A percentile compares a stretch with the other conserved stretches of the same genome.
These are phyloP conservation scores for Citrullus amarus DNA, from an alignment of 306 rosid species.

Conservation along the genomic window DNA sequence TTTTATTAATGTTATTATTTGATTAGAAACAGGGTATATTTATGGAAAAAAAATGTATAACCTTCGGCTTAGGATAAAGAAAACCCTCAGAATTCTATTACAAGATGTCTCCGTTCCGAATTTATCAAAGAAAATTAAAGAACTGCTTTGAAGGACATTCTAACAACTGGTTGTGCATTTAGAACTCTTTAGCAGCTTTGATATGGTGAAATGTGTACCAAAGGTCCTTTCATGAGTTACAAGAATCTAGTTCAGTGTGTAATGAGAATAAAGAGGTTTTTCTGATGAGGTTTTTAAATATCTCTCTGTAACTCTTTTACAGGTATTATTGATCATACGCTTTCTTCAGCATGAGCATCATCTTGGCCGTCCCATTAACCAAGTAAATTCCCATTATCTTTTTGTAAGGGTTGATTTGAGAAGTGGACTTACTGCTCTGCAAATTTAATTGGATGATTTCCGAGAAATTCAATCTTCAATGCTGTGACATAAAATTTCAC, in stretches of 20 bases:
- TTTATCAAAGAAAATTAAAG: neutral
- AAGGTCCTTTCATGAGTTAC: neutral
- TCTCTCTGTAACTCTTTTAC: conserved; percentile 10
- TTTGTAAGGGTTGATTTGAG: neutral
- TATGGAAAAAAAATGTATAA: neutral
- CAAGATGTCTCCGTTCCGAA: neutral
- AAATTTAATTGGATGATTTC: neutral
- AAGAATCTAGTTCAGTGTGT: neutral
- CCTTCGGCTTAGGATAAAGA: neutral
- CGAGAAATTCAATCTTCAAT: neutral
- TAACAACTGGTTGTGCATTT: neutral
- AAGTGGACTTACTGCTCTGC: neutral
- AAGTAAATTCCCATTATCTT: conserved; percentile 31
- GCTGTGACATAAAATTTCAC: neutral
- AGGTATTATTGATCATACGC: conserved; percentile 80
- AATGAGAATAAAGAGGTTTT: neutral
- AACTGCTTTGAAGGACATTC: neutral
- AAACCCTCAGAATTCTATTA: neutral
- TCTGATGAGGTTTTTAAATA: conserved; percentile 7
- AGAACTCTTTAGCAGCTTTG: neutral
- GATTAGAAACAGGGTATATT: neutral
- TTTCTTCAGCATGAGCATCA: conserved; percentile 97
- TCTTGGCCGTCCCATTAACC: conserved; percentile 88
- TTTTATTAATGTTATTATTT: neutral
- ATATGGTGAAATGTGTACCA: neutral